Conservation (phyloP, 306 rosid species). For the Pyrus bretschneideri region DNA sequence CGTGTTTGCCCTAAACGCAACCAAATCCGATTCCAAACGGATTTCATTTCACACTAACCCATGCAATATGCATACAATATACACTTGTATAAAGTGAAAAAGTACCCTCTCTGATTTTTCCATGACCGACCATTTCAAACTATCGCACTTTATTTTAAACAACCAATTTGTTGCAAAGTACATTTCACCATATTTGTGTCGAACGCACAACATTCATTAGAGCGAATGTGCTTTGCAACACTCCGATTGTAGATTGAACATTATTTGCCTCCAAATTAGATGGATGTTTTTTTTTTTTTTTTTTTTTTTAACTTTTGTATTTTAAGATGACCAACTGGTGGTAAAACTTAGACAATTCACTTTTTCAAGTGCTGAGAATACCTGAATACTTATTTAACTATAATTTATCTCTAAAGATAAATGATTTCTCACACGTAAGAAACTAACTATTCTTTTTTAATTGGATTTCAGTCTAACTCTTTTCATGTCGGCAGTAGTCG, state of each 20-base stretch:
- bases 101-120: not conserved
- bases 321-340: too few species aligned
- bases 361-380: too few species aligned
- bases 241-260: too few species aligned
- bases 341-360: accelerated
- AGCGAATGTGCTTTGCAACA: too few species aligned
- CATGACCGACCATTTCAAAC: not conserved
- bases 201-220: too few species aligned
- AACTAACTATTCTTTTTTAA: not conserved
- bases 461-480: too few species aligned
- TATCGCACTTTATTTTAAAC: too few species aligned
- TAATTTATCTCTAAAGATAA: too few species aligned
- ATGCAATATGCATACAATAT: not conserved
- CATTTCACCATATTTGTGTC: not conserved
- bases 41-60: not conserved
- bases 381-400: too few species aligned
- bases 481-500: too few species aligned
- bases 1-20: slow-evolving; percentile 5
- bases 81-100: not conserved
- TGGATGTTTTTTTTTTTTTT: accelerated
- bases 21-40: slow-evolving; percentile 10
- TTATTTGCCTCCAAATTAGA: too few species aligned
- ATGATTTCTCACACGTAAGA: not conserved
- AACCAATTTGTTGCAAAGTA: not conserved
- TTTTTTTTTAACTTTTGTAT: too few species aligned